Evolutionary conservation across 495 filamentous ascomycete genomes (phyloP), one percentile per base, ranked within the genome.

Genomic region (Pyrenula aspistea): DNA sequence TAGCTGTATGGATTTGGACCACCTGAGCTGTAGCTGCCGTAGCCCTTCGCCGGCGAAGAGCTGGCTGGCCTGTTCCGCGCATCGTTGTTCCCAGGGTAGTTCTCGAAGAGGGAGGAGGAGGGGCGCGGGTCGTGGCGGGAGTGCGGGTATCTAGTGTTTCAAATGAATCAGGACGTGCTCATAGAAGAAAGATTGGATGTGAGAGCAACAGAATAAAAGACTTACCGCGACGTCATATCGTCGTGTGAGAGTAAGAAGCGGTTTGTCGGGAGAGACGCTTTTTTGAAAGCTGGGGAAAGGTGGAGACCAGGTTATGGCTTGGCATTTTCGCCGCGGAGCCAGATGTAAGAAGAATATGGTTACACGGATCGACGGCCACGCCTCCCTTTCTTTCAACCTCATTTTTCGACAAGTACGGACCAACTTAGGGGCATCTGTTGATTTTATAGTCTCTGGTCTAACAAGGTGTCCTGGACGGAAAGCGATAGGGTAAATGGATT

Each of bases 31-130:
- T 89, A 91, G 22, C 80, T 83, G 61, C 79, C 77, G 57, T 78
- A 77, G 24, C 72, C 69, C 54, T 68, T 75, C 55, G 70, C 73
- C 22, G 77, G 78, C 21, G 81, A 81, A 60, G 68, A 67, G 53
- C 73, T 76, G 50, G 74, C 72, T 2, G 73, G 72, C 47, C 73
- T 64, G 25, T 73, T 74, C 22, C 53, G 25, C 55, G 66, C 63
- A 63, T 55, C 56, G n/a, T 74, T 73, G 61, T 82, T 79, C 65
- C 85, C 84, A 63, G 78, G 81, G 71, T 95, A 95, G 65, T 82
- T 79, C 61, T 87, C 86, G 77, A 97, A 96, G 66, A 97, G 87
- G 60, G 88, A 83, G 61, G 81, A 84, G 60, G 88, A 80, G 67
- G 78, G 78, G 70, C 91, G 89, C 56, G 90, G 84, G 70, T 88